Base-by-base conservation (phyloP, 495 filamentous ascomycete genomes). In the Penicillium chermesinum region DNA sequence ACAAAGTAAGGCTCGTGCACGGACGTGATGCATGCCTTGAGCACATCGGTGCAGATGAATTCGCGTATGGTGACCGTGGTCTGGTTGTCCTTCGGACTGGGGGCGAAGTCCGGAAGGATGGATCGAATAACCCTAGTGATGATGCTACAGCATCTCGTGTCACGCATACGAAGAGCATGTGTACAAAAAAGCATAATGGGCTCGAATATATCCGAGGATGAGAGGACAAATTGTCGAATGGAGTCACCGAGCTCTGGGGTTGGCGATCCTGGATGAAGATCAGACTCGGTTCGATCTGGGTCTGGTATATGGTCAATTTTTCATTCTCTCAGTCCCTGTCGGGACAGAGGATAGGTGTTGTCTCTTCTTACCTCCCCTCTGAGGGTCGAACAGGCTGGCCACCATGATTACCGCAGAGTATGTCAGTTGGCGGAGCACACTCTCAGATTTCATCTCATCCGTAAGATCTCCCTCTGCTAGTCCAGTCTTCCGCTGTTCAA, bases 371-470 rank as follows among this genome's bases (percentile, higher is more conserved):
- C 71, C 70, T 51, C 68, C 72, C 64, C 72, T 75, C 46, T 81
- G 75, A 10, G 87, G 87, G 61, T 96, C 91, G 8, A 96, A 75
- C 44, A 97, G 77, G 46, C 85, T 85, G 18, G 89, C 85, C 36
- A 95, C 87, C 76, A 96, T 86, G 49, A 91, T 83, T 10, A 95
- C 88, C 6, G 91, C 87, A 30, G 89, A 87, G 61, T 91, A 89
- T 1, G 93, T 96, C 39, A 97, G 73, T 49, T 95, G 88, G n/a
- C 93, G 82, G 25, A 99, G 73, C 19, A 97, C 93, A 64, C 91
- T 96, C 62, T 99, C 93, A 15, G 88, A 84, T 67, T 95, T 95
- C 93, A 99, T 99, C 71, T 99, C 94, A 53, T 95, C 87, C 1
- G 86, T 85, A 30, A 99, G 72, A 56, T 85, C 76, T 38, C 78